Evolutionary conservation across 768 basidiomycete species (phyloP).

Genomic region (Suillus discolor): DNA sequence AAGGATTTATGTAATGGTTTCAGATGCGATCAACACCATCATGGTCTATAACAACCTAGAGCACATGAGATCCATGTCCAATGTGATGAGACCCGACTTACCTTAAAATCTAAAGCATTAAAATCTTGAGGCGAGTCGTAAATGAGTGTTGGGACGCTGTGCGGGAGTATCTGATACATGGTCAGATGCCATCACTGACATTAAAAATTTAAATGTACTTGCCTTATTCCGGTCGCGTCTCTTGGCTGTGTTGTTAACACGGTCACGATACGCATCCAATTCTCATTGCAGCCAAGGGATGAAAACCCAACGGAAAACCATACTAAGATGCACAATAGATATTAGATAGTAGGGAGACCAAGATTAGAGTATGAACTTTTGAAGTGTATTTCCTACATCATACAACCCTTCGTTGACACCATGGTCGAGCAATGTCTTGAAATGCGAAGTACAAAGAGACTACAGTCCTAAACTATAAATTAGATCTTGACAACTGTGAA

Average conservation of each 20-base stretch:
- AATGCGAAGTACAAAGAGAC: background rate
- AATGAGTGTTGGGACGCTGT: conserved; percentile 41
- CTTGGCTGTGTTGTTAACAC: no score
- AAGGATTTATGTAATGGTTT: conserved; percentile 31
- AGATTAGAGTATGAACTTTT: conserved; percentile 22
- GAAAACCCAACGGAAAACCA: no score
- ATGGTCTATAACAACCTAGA: conserved; percentile 21
- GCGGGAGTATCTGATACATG: conserved; percentile 31
- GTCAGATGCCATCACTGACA: background rate
- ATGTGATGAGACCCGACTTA: conserved; percentile 12
- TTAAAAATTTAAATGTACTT: conserved; percentile 20
- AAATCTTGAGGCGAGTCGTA: conserved; percentile 29
- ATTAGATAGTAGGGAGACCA: no score
- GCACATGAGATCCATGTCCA: background rate
- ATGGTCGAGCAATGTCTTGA: no score
- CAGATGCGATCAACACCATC: conserved; percentile 22
- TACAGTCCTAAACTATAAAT: background rate
- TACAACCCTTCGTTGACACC: conserved; percentile 19
- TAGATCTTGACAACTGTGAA: background rate
- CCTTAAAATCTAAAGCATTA: conserved; percentile 37
- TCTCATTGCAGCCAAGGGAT: no score
- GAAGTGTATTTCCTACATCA: conserved; percentile 25
- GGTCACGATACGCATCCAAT: no score
- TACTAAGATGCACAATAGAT: conserved; percentile 23
- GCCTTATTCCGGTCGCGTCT: no score